phyloP scores from a whole-genome alignment of 805 yeast species.

The Blastobotrys attinorum region DNA sequence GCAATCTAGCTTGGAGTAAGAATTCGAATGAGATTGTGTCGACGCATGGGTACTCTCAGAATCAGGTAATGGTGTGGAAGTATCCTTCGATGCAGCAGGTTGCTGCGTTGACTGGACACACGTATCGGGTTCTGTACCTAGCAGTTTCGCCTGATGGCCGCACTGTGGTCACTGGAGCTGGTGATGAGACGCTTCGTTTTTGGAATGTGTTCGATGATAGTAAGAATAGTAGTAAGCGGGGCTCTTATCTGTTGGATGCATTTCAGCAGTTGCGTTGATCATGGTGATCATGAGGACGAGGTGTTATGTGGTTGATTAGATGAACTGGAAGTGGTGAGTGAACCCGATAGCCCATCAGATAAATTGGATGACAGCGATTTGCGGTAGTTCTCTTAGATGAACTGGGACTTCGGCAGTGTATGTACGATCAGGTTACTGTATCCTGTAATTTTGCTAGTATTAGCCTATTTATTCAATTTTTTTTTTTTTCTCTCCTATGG shows the following conservation, averaged over 20 bases:
- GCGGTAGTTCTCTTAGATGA: no score
- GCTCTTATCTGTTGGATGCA: conserved; percentile 13
- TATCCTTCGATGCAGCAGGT: conserved; percentile 88
- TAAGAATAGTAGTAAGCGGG: conserved; percentile 6
- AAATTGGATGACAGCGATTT: no score
- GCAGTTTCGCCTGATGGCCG: conserved; percentile 94
- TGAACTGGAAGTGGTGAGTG: no score
- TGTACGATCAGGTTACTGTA: no score
- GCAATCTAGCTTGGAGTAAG: conserved; percentile 88
- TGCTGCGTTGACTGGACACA: conserved; percentile 90
- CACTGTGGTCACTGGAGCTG: conserved; percentile 96
- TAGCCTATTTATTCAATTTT: no score
- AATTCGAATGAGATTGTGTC: conserved; percentile 89
- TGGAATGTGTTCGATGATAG: conserved; percentile 87
- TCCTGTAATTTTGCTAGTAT: no score
- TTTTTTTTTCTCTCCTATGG: no score
- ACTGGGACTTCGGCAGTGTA: no score
- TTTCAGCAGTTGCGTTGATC: conserved; percentile 18
- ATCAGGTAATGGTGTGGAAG: conserved; percentile 91
- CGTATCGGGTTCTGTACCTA: conserved; percentile 82
- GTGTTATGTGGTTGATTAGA: no score
- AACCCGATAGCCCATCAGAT: no score
- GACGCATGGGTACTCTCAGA: conserved; percentile 88
- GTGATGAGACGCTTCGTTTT: conserved; percentile 91
- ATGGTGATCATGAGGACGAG: background rate